Percentiles rank a stretch among this genome's conserved stretches.
These are phyloP conservation scores for Gastrolobium villosum DNA, from an alignment of 306 rosid species.

Conservation along the genomic window DNA sequence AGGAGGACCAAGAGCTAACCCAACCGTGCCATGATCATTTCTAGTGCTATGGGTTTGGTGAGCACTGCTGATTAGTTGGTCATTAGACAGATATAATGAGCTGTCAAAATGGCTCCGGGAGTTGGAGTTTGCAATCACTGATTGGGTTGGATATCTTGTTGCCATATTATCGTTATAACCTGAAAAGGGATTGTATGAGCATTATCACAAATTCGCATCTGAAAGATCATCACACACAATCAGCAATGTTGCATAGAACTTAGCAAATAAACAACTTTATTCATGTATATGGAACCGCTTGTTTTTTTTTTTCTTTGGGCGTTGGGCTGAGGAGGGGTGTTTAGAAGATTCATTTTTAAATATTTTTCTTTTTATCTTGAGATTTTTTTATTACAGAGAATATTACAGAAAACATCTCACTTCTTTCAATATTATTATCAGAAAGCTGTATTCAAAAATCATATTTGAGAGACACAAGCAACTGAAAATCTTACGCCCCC, in stretches of 20 bases:
- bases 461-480: conserved; percentile 32
- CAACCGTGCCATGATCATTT: conserved; percentile 64
- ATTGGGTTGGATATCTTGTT: conserved; percentile 67
- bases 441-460: conserved; percentile 19
- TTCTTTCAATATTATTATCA: conserved; percentile 1
- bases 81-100: conserved; percentile 63
- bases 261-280: conserved; percentile 18
- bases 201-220: background rate
- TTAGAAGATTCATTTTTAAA: conserved; percentile 5
- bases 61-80: conserved; percentile 64
- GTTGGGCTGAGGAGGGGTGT: too few relatives aligned
- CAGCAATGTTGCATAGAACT: conserved; percentile 21
- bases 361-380: background rate
- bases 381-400: conserved; percentile 17
- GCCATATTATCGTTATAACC: conserved; percentile 69
- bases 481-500: conserved; percentile 31
- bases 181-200: conserved; percentile 45
- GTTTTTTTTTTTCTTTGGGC: background rate
- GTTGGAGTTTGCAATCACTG: conserved; percentile 62
- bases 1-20: conserved; percentile 91
- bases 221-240: conserved; percentile 30
- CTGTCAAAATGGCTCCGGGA: conserved; percentile 69
- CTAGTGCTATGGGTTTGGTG: conserved; percentile 63
- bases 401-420: conserved; percentile 7
- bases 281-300: background rate